Evolutionary conservation across 345 rosid genomes (phyloP).

Genomic region (Jatropha curcas): DNA sequence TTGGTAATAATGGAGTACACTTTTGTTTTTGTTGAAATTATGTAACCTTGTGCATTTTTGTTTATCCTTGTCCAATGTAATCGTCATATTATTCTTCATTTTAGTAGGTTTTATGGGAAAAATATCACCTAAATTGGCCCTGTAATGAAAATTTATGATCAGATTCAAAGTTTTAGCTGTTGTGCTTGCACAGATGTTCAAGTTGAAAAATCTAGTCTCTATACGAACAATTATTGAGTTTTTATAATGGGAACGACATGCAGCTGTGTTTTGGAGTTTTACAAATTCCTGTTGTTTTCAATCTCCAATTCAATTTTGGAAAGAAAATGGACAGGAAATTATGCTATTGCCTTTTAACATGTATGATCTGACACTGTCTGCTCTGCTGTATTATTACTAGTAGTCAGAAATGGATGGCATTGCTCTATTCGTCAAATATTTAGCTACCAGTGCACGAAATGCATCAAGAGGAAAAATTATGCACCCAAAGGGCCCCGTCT

Average conservation of each 20-base stretch:
- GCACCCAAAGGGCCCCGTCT: not conserved
- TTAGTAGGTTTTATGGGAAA: not conserved
- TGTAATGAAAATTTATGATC: not conserved
- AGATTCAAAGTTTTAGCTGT: not conserved
- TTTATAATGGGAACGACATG: not conserved
- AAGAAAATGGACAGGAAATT: no score
- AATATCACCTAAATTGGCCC: not conserved
- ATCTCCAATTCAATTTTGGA: no score
- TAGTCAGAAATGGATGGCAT: no score
- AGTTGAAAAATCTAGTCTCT: not conserved
- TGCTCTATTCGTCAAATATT: not conserved
- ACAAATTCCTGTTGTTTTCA: no score
- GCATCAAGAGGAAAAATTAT: not conserved
- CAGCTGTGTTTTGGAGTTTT: not conserved
- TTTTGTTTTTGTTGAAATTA: constrained; percentile 4
- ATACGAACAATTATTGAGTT: not conserved
- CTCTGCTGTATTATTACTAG: no score
- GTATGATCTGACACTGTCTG: no score
- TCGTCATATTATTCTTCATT: not conserved
- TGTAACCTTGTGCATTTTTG: not conserved
- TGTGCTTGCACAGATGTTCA: not conserved
- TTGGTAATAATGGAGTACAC: constrained; percentile 19
- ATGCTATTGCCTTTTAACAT: no score
- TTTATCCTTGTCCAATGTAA: not conserved
- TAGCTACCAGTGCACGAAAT: not conserved